Base-by-base conservation (phyloP, 192 early-diverging fungal species). In the Podila clonocystis region DNA sequence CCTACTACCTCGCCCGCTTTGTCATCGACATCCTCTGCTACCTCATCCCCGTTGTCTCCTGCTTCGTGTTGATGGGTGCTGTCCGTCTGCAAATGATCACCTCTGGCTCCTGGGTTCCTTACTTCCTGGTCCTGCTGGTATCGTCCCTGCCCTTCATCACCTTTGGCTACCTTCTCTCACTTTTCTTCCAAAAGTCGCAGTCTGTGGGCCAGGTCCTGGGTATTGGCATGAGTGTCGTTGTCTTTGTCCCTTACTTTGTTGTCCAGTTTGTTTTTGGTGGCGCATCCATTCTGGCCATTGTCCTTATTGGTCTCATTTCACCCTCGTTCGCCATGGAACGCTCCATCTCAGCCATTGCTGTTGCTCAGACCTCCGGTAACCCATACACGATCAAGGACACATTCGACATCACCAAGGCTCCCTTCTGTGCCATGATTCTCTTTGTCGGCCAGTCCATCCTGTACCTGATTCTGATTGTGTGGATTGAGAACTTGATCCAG, bases 331-430 rank as follows among this genome's bases (percentile, higher is more conserved):
- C 72, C 2, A 26, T 83, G 45, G 74, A 79, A 11, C 72, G 72
- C 5, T 57, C 72, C 67, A 73, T 82, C 63, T 72, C 63, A 24
- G 63, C 68, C 5, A 80, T 75, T 50, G 66, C 82, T 45, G 70
- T 86, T 17, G 67, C 79, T 12, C 83, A 84, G 24, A 88, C 89
- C 41, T 60, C 82, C 1, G 86, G 87, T 3, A 33, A 64, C 1
- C 84, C 85, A 31, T 95, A 94, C 82, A 89, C 93, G 71, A 87
- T 93, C 45, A 88, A 33, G 17, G 82, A 93, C 73, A 85, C 89
- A 15, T 90, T 93, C 69, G 83, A 91, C 62, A 85, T 89, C 41
- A 88, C 84, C 7, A 87, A 89, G 4, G 87, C 91, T 29, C 91
- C 93, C 4, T 84, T 95, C 30, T 88, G 91, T 41, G 84, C 89